Base-by-base conservation (phyloP, 768 basidiomycete species). In the Pisolithus orientalis region DNA sequence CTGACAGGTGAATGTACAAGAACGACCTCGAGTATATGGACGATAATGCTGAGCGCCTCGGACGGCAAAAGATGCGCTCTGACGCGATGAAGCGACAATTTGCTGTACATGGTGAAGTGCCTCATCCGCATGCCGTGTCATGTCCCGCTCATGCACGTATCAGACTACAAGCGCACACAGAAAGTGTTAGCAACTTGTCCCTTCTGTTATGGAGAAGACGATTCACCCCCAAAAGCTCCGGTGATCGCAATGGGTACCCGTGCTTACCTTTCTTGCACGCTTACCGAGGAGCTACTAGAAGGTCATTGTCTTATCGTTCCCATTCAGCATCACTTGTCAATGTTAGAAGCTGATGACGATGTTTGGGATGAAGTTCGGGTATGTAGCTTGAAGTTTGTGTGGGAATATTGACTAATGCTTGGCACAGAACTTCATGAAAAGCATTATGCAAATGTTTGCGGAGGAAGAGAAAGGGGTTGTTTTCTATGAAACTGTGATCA, bases 331-430 rank as follows among this genome's bases (percentile, higher is more conserved):
- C 85, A 94, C 66, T 69, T 98, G 44, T 84, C 83, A 42, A 90
- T 86, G 77, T 75, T 99, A 3, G 95, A 98, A 68, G 89, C 83
- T 28, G 95, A 99, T 57, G 94, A 98, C 56, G 95, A 99, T 61
- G 87, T 94, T 24, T 99, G 95, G 95, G 95, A 98, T 56, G 95
- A 98, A 79, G 84, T 93, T 53, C 79, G 80, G 71, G 95, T 95
- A 62, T 51, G 85, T 68, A 51, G 40, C 44, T 39, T 46, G 27
- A 11, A 13, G 14, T 17, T 47, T 29, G 7, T 49, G 4, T 49
- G 9, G 38, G 21, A 21, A 38, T 10, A 4, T 38, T 4, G 24
- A 34, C 48, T 64, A 27, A 57, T 39, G 29, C 34, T 44, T 16
- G 24, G 24, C 16, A 34, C 45, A 85, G 83, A 84, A 84, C 55